phyloP scores from a whole-genome alignment of 345 rosid genomes.

The Euphorbia pulcherrima region DNA sequence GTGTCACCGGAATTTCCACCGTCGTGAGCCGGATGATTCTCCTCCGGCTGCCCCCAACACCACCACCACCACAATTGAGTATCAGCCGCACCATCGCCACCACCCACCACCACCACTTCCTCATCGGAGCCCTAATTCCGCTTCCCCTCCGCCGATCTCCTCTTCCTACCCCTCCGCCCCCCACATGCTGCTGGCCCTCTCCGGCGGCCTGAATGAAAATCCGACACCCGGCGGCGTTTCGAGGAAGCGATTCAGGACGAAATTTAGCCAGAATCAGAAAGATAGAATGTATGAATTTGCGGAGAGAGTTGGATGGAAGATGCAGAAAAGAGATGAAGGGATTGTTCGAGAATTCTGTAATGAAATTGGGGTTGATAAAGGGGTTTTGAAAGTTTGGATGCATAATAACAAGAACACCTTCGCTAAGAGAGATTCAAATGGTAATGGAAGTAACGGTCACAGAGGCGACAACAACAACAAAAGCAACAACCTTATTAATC shows the following conservation, averaged over 20 bases:
- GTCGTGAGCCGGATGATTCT: constrained; percentile 26
- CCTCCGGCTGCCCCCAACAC: constrained; percentile 5
- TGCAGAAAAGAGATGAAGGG: constrained; percentile 76
- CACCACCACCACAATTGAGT: constrained; percentile 28
- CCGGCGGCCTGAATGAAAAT: constrained; percentile 21
- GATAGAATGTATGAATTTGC: constrained; percentile 33
- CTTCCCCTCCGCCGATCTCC: constrained; percentile 35
- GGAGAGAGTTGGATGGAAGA: constrained; percentile 77
- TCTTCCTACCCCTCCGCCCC: constrained; percentile 37
- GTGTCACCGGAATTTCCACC: constrained; percentile 35
- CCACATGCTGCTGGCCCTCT: constrained; percentile 30
- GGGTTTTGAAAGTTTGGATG: constrained; percentile 91
- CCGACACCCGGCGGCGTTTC: neutral
- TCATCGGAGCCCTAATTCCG: constrained; percentile 25
- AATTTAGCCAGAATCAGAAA: constrained; percentile 27
- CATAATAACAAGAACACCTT: constrained; percentile 83
- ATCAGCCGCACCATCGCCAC: constrained; percentile 34
- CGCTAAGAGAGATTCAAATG: constrained; percentile 28
- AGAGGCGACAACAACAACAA: too few species aligned
- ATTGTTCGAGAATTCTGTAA: constrained; percentile 52
- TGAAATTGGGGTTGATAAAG: constrained; percentile 63
- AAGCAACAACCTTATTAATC: neutral
- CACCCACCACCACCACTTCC: constrained; percentile 25
- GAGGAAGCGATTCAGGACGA: constrained; percentile 29
- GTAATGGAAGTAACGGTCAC: constrained; percentile 1